Percentiles rank a stretch among this genome's conserved stretches.
These are phyloP conservation scores for Acacia concinna DNA, from an alignment of 331 rosid species.

Conservation along the genomic window DNA sequence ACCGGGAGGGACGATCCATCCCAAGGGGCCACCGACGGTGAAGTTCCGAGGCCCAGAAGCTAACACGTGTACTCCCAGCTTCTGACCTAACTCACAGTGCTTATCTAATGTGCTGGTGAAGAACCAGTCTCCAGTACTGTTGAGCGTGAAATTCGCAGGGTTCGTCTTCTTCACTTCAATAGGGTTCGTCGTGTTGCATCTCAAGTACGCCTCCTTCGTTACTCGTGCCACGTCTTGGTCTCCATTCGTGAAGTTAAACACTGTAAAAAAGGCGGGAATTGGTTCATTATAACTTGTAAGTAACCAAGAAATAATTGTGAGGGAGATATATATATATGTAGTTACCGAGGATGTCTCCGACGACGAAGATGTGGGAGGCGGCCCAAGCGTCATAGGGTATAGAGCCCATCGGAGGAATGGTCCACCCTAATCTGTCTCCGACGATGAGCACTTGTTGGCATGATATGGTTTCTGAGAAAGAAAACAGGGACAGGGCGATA, in stretches of 20 bases:
- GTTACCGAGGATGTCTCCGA: conserved; percentile 56
- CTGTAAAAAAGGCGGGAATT: conserved; percentile 14
- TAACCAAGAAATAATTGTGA: neutral
- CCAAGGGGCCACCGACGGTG: conserved; percentile 42
- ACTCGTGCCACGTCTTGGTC: conserved; percentile 58
- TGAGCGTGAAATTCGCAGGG: conserved; percentile 55
- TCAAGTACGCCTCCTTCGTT: conserved; percentile 42
- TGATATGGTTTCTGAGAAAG: conserved; percentile 28
- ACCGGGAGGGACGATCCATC: conserved; percentile 52
- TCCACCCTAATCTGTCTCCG: conserved; percentile 57
- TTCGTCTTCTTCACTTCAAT: conserved; percentile 34
- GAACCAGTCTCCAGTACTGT: conserved; percentile 44
- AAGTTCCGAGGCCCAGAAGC: conserved; percentile 35
- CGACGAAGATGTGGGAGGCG: conserved; percentile 27
- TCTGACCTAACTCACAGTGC: conserved; percentile 48
- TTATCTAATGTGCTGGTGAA: conserved; percentile 53
- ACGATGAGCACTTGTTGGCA: conserved; percentile 46
- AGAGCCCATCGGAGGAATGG: conserved; percentile 40
- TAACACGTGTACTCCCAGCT: conserved; percentile 44
- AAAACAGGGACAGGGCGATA: conserved; percentile 36
- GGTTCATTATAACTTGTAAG: neutral
- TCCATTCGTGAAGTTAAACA: conserved; percentile 56
- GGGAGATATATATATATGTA: neutral
- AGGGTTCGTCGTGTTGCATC: conserved; percentile 52
- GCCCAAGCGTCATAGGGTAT: conserved; percentile 49